Evolutionary conservation across 305 asterid species (phyloP), one percentile per base, ranked within the genome.

Genomic region (Fraxinus sp.): DNA sequence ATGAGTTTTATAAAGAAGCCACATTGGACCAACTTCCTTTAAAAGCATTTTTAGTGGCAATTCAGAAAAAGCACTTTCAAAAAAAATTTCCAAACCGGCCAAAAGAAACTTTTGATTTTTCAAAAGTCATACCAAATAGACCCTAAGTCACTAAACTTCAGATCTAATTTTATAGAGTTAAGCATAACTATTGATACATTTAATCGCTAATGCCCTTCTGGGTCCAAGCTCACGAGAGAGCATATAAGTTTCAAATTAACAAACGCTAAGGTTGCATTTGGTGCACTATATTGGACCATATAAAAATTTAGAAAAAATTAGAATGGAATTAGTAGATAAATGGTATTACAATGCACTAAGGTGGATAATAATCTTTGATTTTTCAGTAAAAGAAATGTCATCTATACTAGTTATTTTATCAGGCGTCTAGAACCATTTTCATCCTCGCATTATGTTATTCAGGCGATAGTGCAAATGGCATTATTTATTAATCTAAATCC

Each of bases 131-230:
- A 22, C 10, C 66, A n/a, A n/a, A n/a, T 55, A n/a, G 26, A 16
- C 24, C 9, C 8, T 57, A 18, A 71, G 46, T 5, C 13, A 32
- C 11, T 71, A 7, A 64, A 26, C 36, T 68, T 68, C 33, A 28
- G 0, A 10, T 26, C 30, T 26, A 24, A 66, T 66, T 4, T 68
- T 68, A 11, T 28, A 26, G 16, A 10, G 7, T 8, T 10, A 36
- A 68, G 77, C 11, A 39, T 75, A 24, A 49, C 13, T 49, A 75
- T 16, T 7, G 20, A 66, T 35, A 57, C 14, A 66, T 49, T 79
- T 68, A 62, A 37, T 30, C 76, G 46, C 36, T 46, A 32, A 49
- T 71, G 30, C 74, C 83, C 70, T 13, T 83, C 71, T 9, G 74
- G 32, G 62, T 62, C 75, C 46, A 43, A 33, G 46, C 36, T 81